These are phyloP conservation scores for Didymella pomorum DNA, from an alignment of 2,329 filamentous ascomycete genomes.

Conservation along the genomic window DNA sequence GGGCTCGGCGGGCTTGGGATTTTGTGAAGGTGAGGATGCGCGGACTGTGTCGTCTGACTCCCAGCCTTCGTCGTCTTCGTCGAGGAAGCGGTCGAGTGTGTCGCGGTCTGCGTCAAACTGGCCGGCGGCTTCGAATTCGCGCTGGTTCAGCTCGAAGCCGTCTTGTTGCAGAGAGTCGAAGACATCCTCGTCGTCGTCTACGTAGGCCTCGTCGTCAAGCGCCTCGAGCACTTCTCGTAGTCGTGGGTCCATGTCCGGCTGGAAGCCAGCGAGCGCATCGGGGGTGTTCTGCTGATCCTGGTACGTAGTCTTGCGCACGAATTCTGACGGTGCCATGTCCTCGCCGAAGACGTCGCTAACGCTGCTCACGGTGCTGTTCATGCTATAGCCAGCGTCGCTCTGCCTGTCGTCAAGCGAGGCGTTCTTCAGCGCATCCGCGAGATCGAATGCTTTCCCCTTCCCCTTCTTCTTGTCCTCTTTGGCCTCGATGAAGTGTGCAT, in stretches of 20 bases:
- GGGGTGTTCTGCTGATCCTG: conserved; percentile 93
- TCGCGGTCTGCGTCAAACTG: conserved; percentile 46
- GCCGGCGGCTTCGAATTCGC: conserved; percentile 75
- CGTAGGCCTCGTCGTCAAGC: conserved; percentile 92
- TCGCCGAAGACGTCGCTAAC: conserved; percentile 70
- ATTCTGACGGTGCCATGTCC: conserved; percentile 80
- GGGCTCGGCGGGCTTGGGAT: conserved; percentile 48
- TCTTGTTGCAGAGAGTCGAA: conserved; percentile 77
- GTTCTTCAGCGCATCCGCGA: conserved; percentile 81
- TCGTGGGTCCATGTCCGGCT: conserved; percentile 97
- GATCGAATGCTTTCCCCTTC: conserved; percentile 70
- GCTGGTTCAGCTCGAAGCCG: conserved; percentile 75
- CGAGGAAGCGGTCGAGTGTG: conserved; percentile 55
- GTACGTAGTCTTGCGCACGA: conserved; percentile 78
- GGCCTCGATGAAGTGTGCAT: conserved; percentile 83
- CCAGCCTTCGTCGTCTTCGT: conserved; percentile 81
- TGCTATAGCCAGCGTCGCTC: conserved; percentile 54
- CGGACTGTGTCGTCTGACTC: conserved; percentile 92
- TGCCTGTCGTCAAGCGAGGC: conserved; percentile 52
- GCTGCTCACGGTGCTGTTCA: conserved; percentile 52
- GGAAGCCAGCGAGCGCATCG: conserved; percentile 89
- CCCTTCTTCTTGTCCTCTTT: conserved; percentile 73
- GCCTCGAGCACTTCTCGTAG: conserved; percentile 91
- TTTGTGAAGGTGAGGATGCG: conserved; percentile 58
- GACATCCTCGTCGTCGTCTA: conserved; percentile 83